phyloP scores from a whole-genome alignment of 2,329 filamentous ascomycete genomes.

The Penicillium frequentans region DNA sequence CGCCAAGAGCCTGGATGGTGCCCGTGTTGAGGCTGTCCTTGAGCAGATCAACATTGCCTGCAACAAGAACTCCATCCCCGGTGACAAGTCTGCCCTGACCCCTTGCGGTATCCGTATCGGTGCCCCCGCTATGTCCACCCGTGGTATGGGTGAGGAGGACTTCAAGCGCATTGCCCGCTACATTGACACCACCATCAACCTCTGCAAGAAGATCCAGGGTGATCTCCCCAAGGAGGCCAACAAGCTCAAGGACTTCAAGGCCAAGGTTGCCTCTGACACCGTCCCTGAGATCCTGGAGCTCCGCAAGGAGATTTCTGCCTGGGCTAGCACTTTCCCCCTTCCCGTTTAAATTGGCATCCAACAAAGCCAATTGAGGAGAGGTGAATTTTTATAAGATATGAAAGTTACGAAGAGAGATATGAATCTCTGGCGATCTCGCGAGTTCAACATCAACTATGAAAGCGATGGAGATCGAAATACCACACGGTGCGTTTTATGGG shows the following conservation, averaged over 20 bases:
- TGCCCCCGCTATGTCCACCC: conserved; percentile 94
- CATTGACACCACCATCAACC: conserved; percentile 85
- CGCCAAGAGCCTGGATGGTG: conserved; percentile 81
- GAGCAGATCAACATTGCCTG: conserved; percentile 98
- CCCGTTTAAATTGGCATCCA: conserved; percentile 51
- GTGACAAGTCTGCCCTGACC: conserved; percentile 94
- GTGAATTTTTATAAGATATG: conserved; percentile 12
- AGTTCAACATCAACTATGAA: conserved; percentile 42
- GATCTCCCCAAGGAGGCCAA: conserved; percentile 92
- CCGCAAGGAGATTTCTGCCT: conserved; percentile 84
- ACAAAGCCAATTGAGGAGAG: neutral
- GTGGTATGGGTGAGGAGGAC: conserved; percentile 88
- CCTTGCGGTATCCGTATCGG: conserved; percentile 95
- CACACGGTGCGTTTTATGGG: conserved; percentile 32
- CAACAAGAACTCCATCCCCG: conserved; percentile 99
- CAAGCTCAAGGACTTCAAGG: conserved; percentile 99
- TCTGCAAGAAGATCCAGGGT: conserved; percentile 84
- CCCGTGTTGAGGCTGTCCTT: conserved; percentile 89
- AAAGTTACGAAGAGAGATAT: conserved; percentile 21
- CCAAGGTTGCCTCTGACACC: conserved; percentile 77
- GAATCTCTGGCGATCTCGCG: conserved; percentile 16
- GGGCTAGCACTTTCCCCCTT: conserved; percentile 89
- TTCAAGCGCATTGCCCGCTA: conserved; percentile 88
- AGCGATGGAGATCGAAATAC: conserved; percentile 23
- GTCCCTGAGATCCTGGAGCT: conserved; percentile 79